phyloP scores from a whole-genome alignment of 2,329 filamentous ascomycete species.

The Aspergillus proliferans region DNA sequence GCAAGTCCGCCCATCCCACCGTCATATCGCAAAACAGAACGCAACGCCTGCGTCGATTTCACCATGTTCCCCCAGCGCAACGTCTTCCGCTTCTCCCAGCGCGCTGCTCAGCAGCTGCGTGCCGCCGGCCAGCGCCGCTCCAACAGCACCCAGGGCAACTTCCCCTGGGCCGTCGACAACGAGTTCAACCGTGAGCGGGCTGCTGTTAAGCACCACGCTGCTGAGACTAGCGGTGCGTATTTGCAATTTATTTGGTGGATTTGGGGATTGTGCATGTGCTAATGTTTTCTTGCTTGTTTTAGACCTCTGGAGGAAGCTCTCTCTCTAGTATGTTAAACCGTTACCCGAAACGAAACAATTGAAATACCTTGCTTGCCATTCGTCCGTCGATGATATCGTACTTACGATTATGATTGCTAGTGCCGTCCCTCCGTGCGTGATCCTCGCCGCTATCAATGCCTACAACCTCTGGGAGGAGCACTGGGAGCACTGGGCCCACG shows the following conservation, averaged over 20 bases:
- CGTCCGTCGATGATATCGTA: constrained; percentile 2
- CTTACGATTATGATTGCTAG: constrained; percentile 42
- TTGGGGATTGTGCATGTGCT: constrained; percentile 9
- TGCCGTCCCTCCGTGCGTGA: constrained; percentile 65
- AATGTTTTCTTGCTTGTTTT: constrained; percentile 19
- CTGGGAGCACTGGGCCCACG: constrained; percentile 90
- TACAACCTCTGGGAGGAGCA: constrained; percentile 91
- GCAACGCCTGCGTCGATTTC: constrained; percentile 3
- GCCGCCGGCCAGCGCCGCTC: constrained; percentile 62
- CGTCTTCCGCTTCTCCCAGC: constrained; percentile 56
- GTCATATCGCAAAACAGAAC: constrained; percentile 5
- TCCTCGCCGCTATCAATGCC: constrained; percentile 71
- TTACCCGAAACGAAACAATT: constrained; percentile 3
- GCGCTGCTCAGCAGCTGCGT: constrained; percentile 50
- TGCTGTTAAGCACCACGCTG: constrained; percentile 86
- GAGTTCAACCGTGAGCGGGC: constrained; percentile 87
- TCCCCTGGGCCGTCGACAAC: constrained; percentile 68
- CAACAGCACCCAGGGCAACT: constrained; percentile 55
- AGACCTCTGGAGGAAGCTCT: constrained; percentile 96
- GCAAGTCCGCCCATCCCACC: constrained; percentile 18
- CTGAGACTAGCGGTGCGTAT: constrained; percentile 69
- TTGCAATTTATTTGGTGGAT: constrained; percentile 5
- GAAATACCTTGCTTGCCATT: not conserved
- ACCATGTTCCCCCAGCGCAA: constrained; percentile 62
- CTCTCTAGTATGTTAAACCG: constrained; percentile 70